Evolutionary conservation across 2,329 filamentous ascomycete genomes (phyloP).

Genomic region (Colletotrichum spinosum): DNA sequence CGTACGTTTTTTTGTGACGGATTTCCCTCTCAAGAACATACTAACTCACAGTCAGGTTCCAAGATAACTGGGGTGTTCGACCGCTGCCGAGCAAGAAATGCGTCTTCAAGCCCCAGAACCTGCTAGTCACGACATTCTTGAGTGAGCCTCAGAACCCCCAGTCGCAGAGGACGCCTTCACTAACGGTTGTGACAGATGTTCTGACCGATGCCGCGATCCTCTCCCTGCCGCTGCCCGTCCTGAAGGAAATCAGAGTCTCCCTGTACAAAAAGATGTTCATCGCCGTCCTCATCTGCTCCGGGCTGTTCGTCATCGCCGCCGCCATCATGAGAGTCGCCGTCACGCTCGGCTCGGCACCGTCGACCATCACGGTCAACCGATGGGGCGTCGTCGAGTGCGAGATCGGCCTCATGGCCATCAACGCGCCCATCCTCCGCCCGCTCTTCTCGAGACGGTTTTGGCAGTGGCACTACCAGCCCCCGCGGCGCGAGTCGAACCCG

Average conservation of each 20-base stretch:
- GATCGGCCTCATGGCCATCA: constrained; percentile 24
- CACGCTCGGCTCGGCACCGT: constrained; percentile 26
- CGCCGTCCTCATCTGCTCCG: constrained; percentile 22
- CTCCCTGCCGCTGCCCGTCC: constrained; percentile 13
- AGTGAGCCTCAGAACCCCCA: constrained; percentile 10
- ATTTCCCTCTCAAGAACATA: too few relatives aligned
- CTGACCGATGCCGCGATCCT: constrained; percentile 28
- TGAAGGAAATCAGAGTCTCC: constrained; percentile 20
- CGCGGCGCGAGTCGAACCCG: neutral
- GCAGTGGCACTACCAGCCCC: constrained; percentile 30
- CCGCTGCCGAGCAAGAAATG: constrained; percentile 35
- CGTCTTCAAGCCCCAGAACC: constrained; percentile 40
- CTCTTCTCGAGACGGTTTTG: constrained; percentile 23
- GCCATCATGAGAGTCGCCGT: constrained; percentile 24
- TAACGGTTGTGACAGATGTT: neutral
- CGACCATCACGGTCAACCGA: constrained; percentile 23
- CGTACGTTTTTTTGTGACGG: constrained; percentile 4
- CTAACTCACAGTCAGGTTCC: neutral
- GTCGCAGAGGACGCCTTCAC: neutral
- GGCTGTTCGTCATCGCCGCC: constrained; percentile 26
- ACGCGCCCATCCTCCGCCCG: constrained; percentile 20
- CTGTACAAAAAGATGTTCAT: constrained; percentile 28
- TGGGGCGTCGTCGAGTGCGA: constrained; percentile 30
- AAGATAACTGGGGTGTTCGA: constrained; percentile 25
- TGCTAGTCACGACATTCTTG: constrained; percentile 39